A percentile compares a stretch with the other conserved stretches of the same genome.
These are phyloP conservation scores for Atkinsonella texensis DNA, from an alignment of 2,329 filamentous ascomycete genomes.

Conservation along the genomic window DNA sequence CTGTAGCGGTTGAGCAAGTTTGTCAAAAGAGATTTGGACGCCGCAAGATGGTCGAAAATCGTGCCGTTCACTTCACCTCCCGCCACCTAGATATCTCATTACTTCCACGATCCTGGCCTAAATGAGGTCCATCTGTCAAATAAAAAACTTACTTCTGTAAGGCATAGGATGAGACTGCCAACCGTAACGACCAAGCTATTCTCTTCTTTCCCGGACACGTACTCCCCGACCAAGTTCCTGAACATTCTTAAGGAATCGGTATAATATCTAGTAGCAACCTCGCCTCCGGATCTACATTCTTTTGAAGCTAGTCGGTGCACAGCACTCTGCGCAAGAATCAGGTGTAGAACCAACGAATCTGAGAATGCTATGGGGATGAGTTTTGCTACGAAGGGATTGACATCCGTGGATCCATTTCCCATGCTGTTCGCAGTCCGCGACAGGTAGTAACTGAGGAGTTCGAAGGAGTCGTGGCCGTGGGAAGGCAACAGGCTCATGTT, in stretches of 20 bases:
- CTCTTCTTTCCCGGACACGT: slow-evolving; percentile 21
- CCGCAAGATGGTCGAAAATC: slow-evolving; percentile 32
- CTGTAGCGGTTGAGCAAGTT: slow-evolving; percentile 22
- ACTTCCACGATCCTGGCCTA: no score
- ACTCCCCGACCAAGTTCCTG: slow-evolving; percentile 21
- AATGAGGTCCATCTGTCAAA: not conserved
- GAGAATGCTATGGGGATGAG: slow-evolving; percentile 33
- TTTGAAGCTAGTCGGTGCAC: slow-evolving; percentile 24
- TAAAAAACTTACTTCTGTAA: slow-evolving; percentile 30
- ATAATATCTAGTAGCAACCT: slow-evolving; percentile 24
- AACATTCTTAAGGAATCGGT: slow-evolving; percentile 24
- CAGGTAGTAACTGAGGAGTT: slow-evolving; percentile 33
- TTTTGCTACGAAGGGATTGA: slow-evolving; percentile 34
- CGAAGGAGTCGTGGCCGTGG: slow-evolving; percentile 25
- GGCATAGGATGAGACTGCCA: slow-evolving; percentile 32
- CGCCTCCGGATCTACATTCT: slow-evolving; percentile 14
- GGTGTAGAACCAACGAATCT: slow-evolving; percentile 31
- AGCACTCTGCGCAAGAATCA: slow-evolving; percentile 33
- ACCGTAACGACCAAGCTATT: slow-evolving; percentile 28
- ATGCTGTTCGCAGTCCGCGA: slow-evolving; percentile 32
- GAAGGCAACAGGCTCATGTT: slow-evolving; percentile 19
- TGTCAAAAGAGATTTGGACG: slow-evolving; percentile 29
- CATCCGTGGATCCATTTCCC: slow-evolving; percentile 33
- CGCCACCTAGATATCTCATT: slow-evolving; percentile 16
- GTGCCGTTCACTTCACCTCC: slow-evolving; percentile 32